These are phyloP conservation scores for Diplodia corticola DNA, from an alignment of 2,329 filamentous ascomycete species.

Conservation along the genomic window DNA sequence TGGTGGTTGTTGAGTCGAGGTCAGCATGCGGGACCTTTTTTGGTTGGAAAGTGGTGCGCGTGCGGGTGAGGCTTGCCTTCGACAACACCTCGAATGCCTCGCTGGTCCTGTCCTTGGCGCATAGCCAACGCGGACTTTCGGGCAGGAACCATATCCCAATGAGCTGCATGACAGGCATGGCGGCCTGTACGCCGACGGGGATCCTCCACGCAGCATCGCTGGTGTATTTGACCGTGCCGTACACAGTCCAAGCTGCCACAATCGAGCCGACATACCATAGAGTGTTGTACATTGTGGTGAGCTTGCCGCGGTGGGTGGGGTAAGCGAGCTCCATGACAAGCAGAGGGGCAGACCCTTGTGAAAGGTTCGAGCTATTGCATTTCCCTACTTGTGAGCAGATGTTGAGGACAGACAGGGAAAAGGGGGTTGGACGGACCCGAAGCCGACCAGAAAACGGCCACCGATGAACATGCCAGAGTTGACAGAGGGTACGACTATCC, in stretches of 20 bases:
- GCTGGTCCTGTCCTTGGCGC: slow-evolving; percentile 28
- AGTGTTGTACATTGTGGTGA: slow-evolving; percentile 60
- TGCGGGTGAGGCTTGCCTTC: slow-evolving; percentile 57
- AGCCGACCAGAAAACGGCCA: slow-evolving; percentile 62
- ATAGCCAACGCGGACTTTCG: slow-evolving; percentile 57
- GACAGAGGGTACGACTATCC: background rate
- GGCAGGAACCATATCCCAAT: slow-evolving; percentile 42
- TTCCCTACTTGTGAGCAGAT: background rate
- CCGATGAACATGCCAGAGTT: slow-evolving; percentile 54
- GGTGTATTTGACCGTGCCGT: slow-evolving; percentile 28
- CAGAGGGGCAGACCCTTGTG: slow-evolving; percentile 48
- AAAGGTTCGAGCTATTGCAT: slow-evolving; percentile 44
- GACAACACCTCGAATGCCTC: slow-evolving; percentile 50
- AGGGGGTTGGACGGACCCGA: slow-evolving; percentile 50
- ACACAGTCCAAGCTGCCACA: slow-evolving; percentile 31
- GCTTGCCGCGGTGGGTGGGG: slow-evolving; percentile 61
- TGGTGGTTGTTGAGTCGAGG: too few relatives aligned
- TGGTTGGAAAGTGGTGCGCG: slow-evolving; percentile 36
- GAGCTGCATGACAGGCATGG: slow-evolving; percentile 45
- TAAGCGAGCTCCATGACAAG: slow-evolving; percentile 65
- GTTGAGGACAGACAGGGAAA: slow-evolving; percentile 37
- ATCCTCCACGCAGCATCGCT: slow-evolving; percentile 30
- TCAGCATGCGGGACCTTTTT: slow-evolving; percentile 53
- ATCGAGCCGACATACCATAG: slow-evolving; percentile 51
- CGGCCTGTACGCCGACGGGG: slow-evolving; percentile 1